Conservation (phyloP, 495 filamentous ascomycete genomes). For the Neurospora sp. region DNA sequence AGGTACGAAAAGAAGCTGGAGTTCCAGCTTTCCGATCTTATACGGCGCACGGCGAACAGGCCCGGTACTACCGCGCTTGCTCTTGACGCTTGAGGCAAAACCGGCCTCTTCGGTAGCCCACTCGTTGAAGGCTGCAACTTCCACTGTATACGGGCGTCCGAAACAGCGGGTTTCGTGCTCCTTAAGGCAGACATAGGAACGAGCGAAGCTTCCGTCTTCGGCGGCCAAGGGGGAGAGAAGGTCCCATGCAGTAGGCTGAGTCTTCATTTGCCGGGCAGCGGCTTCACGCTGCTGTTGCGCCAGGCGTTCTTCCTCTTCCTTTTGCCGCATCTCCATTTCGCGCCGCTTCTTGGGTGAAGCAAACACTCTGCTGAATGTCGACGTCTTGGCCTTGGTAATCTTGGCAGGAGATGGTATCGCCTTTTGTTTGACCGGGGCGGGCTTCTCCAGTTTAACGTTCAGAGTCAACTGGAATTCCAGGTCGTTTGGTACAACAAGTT, state of each 20-base stretch:
- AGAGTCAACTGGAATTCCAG: conserved; percentile 95
- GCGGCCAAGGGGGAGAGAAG: conserved; percentile 76
- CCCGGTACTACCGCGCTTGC: conserved; percentile 63
- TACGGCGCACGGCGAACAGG: conserved; percentile 71
- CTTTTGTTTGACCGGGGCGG: conserved; percentile 41
- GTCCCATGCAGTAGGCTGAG: conserved; percentile 68
- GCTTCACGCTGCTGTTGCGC: conserved; percentile 60
- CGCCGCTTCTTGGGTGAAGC: conserved; percentile 91
- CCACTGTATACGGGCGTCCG: conserved; percentile 75
- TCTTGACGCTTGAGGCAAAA: conserved; percentile 69
- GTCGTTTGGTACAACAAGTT: conserved; percentile 92
- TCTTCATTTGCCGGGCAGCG: conserved; percentile 44
- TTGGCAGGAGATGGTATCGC: conserved; percentile 48
- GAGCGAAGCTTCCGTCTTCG: conserved; percentile 83
- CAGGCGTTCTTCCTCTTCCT: conserved; percentile 59
- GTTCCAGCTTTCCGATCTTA: conserved; percentile 83
- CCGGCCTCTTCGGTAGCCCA: conserved; percentile 81
- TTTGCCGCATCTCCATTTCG: conserved; percentile 74
- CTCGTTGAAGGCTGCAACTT: conserved; percentile 92
- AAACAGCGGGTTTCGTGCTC: conserved; percentile 81
- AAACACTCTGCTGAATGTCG: conserved; percentile 84
- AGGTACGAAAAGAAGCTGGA: conserved; percentile 89
- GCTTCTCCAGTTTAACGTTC: conserved; percentile 85
- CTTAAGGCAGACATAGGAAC: conserved; percentile 84
- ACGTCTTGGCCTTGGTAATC: conserved; percentile 54